Evolutionary conservation across 2,329 filamentous ascomycete genomes (phyloP), one percentile per base, ranked within the genome.

Genomic region (Aspergillus sp.): DNA sequence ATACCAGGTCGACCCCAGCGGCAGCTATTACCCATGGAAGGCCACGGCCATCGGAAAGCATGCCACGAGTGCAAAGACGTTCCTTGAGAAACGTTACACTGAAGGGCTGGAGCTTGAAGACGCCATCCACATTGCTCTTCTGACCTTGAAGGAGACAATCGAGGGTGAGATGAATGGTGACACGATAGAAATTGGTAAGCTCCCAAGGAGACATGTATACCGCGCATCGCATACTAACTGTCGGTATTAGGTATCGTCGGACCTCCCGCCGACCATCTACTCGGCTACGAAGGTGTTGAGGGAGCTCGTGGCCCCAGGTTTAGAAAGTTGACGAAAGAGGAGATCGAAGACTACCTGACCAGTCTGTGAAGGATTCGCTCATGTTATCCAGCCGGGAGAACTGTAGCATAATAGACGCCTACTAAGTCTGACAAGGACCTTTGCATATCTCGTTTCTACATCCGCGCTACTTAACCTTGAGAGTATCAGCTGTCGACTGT

Each of bases 81-180:
- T 99, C 81, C 79, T 99, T 74, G 95, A 99, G 84, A 99, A 99
- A 88, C 85, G 95, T 78, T 99, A 98, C 80, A 97, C 93, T 4
- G 95, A 99, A 74, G 93, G 93, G 41, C 80, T 99, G 72, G 95
- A 99, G 83, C 82, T 99, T 63, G 95, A 99, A 79, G 95, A 99
- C 77, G 95, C 95, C 9, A 95, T 99, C 67, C 95, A 99, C 78
- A 99, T 99, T 80, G 95, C 95, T 60, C 84, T 99, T 55, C 82
- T 99, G 74, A 99, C 95, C 24, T 81, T 99, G 74, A 99, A 99
- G 84, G 95, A 99, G 83, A 97, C 95, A 57, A 99, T 99, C 73
- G 93, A 98, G 80, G 95, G 95, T 57, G 95, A 98, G 81, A 98
- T 98, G 93, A 98, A 93, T 68, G 93, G 93, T 62, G 93, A 98